phyloP scores from a whole-genome alignment of 805 yeast species.

The Starmerella roubikii region DNA sequence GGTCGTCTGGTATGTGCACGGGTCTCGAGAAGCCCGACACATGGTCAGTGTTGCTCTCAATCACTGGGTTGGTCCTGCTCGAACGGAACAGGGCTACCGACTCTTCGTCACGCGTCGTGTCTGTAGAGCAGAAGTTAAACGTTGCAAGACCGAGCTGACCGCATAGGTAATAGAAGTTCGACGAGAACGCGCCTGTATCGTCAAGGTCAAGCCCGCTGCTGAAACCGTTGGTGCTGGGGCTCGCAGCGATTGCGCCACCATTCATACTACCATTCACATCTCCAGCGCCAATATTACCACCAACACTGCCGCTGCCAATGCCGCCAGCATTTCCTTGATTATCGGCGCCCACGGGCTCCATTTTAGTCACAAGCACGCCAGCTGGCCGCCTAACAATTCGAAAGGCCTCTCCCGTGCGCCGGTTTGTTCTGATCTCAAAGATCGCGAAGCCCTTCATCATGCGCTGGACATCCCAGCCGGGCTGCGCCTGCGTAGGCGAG shows the following conservation, averaged over 20 bases:
- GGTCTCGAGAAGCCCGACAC: slow-evolving; percentile 4
- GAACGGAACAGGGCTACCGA: neutral
- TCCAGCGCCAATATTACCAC: neutral
- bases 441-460: slow-evolving; percentile 55
- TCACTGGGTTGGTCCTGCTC: no score
- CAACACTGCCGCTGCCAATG: neutral
- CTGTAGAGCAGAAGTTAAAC: no score
- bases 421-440: slow-evolving; percentile 42
- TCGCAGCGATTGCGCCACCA: no score
- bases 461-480: slow-evolving; percentile 22
- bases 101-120: neutral
- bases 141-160: neutral
- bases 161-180: neutral
- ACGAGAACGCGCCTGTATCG: neutral
- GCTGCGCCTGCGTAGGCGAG: slow-evolving; percentile 21
- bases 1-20: slow-evolving; percentile 38
- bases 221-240: neutral
- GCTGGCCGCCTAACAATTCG: slow-evolving; percentile 52
- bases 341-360: slow-evolving; percentile 10
- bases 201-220: neutral
- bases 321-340: no score
- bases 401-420: slow-evolving; percentile 37
- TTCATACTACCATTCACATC: neutral
- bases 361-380: slow-evolving; percentile 30
- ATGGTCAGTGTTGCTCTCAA: no score